phyloP scores from a whole-genome alignment of 306 rosid species.

The Biancaea sappan region DNA sequence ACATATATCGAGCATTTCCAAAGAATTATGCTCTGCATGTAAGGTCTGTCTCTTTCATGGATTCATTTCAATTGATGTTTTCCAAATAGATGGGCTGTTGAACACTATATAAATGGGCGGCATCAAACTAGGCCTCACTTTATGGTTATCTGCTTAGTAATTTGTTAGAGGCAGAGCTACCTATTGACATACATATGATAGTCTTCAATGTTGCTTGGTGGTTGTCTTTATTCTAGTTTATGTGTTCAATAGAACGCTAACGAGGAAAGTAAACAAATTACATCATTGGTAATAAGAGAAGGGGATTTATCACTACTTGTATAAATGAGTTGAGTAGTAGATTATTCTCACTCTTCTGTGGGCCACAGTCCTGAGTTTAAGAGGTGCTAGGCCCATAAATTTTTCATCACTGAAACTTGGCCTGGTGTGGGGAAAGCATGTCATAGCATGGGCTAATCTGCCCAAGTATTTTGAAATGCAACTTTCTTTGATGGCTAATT shows the following conservation, averaged over 20 bases:
- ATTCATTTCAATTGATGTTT: slow-evolving; percentile 3
- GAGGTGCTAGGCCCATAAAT: not conserved
- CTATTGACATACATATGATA: not conserved
- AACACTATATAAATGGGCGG: not conserved
- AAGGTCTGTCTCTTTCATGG: slow-evolving; percentile 70
- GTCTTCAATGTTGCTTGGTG: not conserved
- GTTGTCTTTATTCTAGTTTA: not conserved
- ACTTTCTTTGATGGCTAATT: not conserved
- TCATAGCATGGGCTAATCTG: not conserved
- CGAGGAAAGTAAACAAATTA: not conserved
- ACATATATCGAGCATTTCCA: slow-evolving; percentile 44
- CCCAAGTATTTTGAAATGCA: not conserved
- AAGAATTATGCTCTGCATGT: slow-evolving; percentile 76
- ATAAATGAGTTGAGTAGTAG: not conserved
- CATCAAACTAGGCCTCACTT: not conserved
- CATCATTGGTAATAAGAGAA: not conserved
- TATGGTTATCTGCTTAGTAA: not conserved
- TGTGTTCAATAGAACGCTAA: not conserved
- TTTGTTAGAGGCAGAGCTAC: not conserved
- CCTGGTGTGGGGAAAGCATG: not conserved
- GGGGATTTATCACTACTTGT: not conserved
- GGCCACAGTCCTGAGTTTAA: not conserved
- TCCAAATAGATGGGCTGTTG: not conserved
- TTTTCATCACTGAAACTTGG: not conserved
- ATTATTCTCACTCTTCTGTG: not conserved